phyloP scores from a whole-genome alignment of 1,284 basidiomycete genomes.

The Pisolithus thermaeus region DNA sequence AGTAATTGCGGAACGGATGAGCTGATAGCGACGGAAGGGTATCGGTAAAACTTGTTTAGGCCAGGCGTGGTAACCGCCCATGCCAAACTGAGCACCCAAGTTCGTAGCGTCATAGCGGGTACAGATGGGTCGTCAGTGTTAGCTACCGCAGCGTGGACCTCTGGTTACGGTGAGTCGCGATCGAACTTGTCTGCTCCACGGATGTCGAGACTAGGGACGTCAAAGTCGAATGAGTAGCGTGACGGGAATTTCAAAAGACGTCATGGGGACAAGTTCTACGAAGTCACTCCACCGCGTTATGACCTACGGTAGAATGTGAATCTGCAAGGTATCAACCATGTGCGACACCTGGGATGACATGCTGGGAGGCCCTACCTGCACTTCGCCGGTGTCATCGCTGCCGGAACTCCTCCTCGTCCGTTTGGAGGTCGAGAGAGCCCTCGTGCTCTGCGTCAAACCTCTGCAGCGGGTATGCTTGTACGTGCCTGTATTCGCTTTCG shows the following conservation, averaged over 20 bases:
- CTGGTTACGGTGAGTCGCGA: constrained; percentile 37
- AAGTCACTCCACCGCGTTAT: not conserved
- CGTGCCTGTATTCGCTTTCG: constrained; percentile 10
- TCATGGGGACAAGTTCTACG: not conserved
- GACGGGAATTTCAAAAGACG: constrained; percentile 1
- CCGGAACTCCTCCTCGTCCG: constrained; percentile 23
- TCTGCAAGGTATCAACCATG: constrained; percentile 8
- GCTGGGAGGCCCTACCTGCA: constrained; percentile 15
- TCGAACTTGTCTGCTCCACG: constrained; percentile 25
- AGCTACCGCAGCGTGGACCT: constrained; percentile 40
- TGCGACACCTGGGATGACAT: not conserved
- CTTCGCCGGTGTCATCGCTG: constrained; percentile 11
- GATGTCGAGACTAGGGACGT: constrained; percentile 48
- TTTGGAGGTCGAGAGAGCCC: constrained; percentile 10
- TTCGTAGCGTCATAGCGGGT: constrained; percentile 24
- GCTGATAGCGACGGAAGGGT: constrained; percentile 42
- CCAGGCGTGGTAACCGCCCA: constrained; percentile 48
- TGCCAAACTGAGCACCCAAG: constrained; percentile 35
- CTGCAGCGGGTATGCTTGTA: constrained; percentile 15
- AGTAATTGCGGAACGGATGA: constrained; percentile 48
- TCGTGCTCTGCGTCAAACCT: constrained; percentile 8
- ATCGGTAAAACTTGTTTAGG: constrained; percentile 52
- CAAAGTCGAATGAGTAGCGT: constrained; percentile 12
- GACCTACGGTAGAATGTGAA: constrained; percentile 15
- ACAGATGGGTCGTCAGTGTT: constrained; percentile 36